Evolutionary conservation across 1,284 basidiomycete species (phyloP).

Genomic region (Xerocomus minutiporus): DNA sequence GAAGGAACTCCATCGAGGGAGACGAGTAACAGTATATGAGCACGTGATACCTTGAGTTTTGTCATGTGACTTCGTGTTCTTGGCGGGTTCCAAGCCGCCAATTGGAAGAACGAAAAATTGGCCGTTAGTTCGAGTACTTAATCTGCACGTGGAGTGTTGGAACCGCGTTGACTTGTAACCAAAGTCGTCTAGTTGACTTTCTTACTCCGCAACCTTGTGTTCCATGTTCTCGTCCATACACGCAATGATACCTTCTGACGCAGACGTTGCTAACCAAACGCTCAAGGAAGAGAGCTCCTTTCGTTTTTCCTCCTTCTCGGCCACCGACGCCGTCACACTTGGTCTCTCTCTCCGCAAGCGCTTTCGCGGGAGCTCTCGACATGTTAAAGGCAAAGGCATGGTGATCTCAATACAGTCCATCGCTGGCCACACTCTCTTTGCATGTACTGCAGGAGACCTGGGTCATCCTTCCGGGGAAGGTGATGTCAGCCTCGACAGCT

Average conservation of each 20-base stretch:
- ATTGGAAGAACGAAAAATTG: too few species aligned
- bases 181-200: background rate
- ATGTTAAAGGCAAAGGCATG: slow-evolving; percentile 71
- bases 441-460: slow-evolving; percentile 76
- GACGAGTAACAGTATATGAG: background rate
- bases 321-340: slow-evolving; percentile 72
- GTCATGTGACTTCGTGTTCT: slow-evolving; percentile 21
- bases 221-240: slow-evolving; percentile 54
- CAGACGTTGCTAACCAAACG: slow-evolving; percentile 65
- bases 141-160: background rate
- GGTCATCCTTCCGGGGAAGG: slow-evolving; percentile 59
- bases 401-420: slow-evolving; percentile 74
- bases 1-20: slow-evolving; percentile 72
- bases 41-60: slow-evolving; percentile 28
- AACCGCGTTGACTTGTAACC: too few species aligned
- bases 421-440: slow-evolving; percentile 71
- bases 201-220: slow-evolving; percentile 10
- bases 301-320: slow-evolving; percentile 68
- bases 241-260: slow-evolving; percentile 58
- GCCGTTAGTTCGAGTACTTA: too few species aligned
- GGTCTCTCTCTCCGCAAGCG: slow-evolving; percentile 76
- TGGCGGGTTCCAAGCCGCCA: too few species aligned
- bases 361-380: slow-evolving; percentile 67
- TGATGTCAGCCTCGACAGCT: slow-evolving; percentile 75
- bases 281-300: slow-evolving; percentile 63